Evolutionary conservation across 495 filamentous ascomycete species (phyloP), one percentile per base, ranked within the genome.

Genomic region (Penicillium alfredii): DNA sequence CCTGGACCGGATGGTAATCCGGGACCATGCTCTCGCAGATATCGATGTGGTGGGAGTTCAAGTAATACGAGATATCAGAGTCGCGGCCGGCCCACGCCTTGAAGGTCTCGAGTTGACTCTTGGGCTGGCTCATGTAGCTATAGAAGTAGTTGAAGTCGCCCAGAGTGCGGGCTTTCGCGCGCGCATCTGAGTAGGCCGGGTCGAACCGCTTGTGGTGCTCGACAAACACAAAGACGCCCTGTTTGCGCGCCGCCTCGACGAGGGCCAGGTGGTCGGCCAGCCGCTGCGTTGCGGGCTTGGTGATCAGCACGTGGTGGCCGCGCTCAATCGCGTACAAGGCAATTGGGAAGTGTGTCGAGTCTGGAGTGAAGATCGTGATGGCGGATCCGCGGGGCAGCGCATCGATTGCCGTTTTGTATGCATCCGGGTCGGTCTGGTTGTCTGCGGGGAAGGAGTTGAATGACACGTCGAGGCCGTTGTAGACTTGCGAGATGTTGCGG

Each of bases 81-180:
- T 95, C 88, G 34, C 77, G 75, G 30, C 89, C 89, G 0, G 89
- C 89, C 89, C 89, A 96, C 0, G 88, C 85, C 61, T 88, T 92
- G 80, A 96, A 96, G 0, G 89, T 95, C 66, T 93, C 86, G 4
- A 96, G 72, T 64, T 95, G 89, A 12, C 62, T 80, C 57, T 96
- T 95, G 14, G 89, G 89, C 71, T 96, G 89, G 33, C 77, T 83
- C 89, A 96, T 95, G 69, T 95, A 96, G 45, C 76, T 82, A 69
- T 94, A 95, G 63, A 94, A 96, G 71, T 95, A 95, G 64, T 93
- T 94, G 76, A 94, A 94, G 59, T 94, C 84, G 32, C 89, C 89
- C 4, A 96, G 64, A 16, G 60, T 73, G 50, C 71, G 62, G 0
- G 89, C 86, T 42, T 82, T 79, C 53, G 78, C 79, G 28, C 63